These are phyloP conservation scores for Aspergillus brunneoviolaceus DNA, from an alignment of 2,329 filamentous ascomycete species.

Conservation along the genomic window DNA sequence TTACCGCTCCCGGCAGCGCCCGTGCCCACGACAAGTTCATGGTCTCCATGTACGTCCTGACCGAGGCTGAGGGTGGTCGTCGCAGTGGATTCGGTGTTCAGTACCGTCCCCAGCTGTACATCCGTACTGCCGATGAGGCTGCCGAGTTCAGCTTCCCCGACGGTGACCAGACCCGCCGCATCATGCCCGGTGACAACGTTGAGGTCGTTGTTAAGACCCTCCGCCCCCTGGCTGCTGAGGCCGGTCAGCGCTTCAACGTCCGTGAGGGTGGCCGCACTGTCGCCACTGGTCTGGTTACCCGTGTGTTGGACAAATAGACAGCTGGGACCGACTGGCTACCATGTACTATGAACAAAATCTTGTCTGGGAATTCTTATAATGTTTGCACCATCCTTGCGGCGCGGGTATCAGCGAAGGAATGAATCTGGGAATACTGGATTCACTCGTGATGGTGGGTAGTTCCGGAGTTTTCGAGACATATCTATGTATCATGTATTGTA, in stretches of 20 bases:
- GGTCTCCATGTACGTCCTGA: conserved; percentile 92
- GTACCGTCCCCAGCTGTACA: conserved; percentile 95
- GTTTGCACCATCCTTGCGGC: conserved; percentile 33
- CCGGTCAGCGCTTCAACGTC: conserved; percentile 95
- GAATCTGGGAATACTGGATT: conserved; percentile 24
- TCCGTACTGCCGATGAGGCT: conserved; percentile 81
- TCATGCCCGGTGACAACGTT: conserved; percentile 98
- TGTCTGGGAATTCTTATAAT: conserved; percentile 26
- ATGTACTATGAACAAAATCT: conserved; percentile 35
- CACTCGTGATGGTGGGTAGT: conserved; percentile 19
- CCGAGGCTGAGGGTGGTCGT: conserved; percentile 96
- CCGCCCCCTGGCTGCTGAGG: conserved; percentile 82
- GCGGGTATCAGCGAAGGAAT: conserved; percentile 34
- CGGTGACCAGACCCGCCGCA: conserved; percentile 73
- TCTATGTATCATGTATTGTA: conserved; percentile 36
- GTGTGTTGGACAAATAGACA: conserved; percentile 56
- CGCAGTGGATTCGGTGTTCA: conserved; percentile 94
- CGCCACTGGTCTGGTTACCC: conserved; percentile 78
- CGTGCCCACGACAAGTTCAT: conserved; percentile 92
- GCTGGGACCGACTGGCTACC: conserved; percentile 16
- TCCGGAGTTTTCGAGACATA: conserved; percentile 38
- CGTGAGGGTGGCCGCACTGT: conserved; percentile 93
- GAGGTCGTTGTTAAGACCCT: conserved; percentile 92
- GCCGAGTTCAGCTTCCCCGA: conserved; percentile 84
- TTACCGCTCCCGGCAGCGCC: conserved; percentile 76